phyloP scores from a whole-genome alignment of 2,329 filamentous ascomycete species.

The Macrophomina pseudophaseolina region DNA sequence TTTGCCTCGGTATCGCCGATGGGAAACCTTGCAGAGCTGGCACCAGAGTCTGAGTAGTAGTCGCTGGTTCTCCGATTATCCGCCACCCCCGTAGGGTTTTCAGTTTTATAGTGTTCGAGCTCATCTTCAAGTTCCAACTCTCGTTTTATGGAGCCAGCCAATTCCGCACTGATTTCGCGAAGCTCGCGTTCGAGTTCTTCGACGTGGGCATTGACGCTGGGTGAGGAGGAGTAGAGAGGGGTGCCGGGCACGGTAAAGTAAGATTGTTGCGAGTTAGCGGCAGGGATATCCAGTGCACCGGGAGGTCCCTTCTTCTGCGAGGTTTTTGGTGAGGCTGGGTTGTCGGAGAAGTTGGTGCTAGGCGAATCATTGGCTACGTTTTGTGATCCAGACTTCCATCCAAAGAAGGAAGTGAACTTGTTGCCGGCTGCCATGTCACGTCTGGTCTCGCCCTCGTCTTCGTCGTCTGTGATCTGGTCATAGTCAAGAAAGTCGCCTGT shows the following conservation, averaged over 20 bases:
- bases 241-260: slow-evolving; percentile 56
- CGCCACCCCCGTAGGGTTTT: slow-evolving; percentile 63
- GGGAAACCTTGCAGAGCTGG: slow-evolving; percentile 79
- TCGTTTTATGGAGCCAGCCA: slow-evolving; percentile 88
- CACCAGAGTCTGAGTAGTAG: slow-evolving; percentile 96
- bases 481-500: slow-evolving; percentile 45
- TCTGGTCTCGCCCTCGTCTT: slow-evolving; percentile 27
- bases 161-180: slow-evolving; percentile 88
- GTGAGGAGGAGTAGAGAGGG: slow-evolving; percentile 51
- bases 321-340: slow-evolving; percentile 60
- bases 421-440: slow-evolving; percentile 45
- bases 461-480: slow-evolving; percentile 36
- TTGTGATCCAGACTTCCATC: slow-evolving; percentile 65
- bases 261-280: slow-evolving; percentile 51
- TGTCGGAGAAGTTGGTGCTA: slow-evolving; percentile 65
- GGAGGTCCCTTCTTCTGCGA: slow-evolving; percentile 45
- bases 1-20: slow-evolving; percentile 63
- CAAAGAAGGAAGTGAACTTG: slow-evolving; percentile 70
- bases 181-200: slow-evolving; percentile 94
- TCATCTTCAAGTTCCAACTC: slow-evolving; percentile 98
- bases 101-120: slow-evolving; percentile 84
- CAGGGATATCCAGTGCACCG: slow-evolving; percentile 56
- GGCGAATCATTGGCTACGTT: slow-evolving; percentile 60
- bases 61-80: slow-evolving; percentile 83
- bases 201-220: slow-evolving; percentile 63